A percentile compares a stretch with the other conserved stretches of the same genome.
Evolutionary conservation across 1,284 basidiomycete species (phyloP).

Genomic region (Salmacisia buchloeana): DNA sequence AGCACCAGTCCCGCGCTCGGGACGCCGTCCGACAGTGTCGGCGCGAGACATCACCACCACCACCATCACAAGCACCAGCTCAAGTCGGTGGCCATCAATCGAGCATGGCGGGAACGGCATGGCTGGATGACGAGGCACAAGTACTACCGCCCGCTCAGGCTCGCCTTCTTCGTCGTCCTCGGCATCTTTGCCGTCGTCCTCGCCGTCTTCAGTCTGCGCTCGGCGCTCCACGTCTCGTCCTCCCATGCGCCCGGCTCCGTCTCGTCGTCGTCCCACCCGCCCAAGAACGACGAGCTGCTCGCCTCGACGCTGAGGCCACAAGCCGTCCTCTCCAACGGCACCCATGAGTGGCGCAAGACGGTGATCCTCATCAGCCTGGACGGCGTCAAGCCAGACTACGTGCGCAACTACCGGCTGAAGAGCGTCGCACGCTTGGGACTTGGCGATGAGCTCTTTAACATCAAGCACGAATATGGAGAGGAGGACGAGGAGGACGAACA

Average conservation of each 20-base stretch:
- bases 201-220: conserved; percentile 8
- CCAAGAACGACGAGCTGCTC: conserved; percentile 9
- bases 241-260: conserved; percentile 13
- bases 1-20: too few species aligned
- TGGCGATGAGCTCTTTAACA: neutral
- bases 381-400: conserved; percentile 76
- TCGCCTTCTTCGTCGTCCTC: conserved; percentile 10
- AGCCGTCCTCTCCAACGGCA: conserved; percentile 17
- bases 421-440: neutral
- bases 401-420: conserved; percentile 61
- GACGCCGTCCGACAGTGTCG: too few species aligned
- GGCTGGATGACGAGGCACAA: conserved; percentile 3
- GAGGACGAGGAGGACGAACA: neutral
- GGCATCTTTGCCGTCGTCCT: conserved; percentile 8
- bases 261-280: conserved; percentile 2
- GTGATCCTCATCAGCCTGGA: conserved; percentile 80
- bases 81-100: conserved; percentile 1
- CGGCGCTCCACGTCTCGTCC: conserved; percentile 2
- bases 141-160: conserved; percentile 1
- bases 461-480: neutral
- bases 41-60: neutral
- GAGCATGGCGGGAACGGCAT: neutral
- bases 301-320: conserved; percentile 7
- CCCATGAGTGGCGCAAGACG: conserved; percentile 55
- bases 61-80: neutral